Evolutionary conservation across 2,329 filamentous ascomycete species (phyloP).

Genomic region (Calonectria pteridis): DNA sequence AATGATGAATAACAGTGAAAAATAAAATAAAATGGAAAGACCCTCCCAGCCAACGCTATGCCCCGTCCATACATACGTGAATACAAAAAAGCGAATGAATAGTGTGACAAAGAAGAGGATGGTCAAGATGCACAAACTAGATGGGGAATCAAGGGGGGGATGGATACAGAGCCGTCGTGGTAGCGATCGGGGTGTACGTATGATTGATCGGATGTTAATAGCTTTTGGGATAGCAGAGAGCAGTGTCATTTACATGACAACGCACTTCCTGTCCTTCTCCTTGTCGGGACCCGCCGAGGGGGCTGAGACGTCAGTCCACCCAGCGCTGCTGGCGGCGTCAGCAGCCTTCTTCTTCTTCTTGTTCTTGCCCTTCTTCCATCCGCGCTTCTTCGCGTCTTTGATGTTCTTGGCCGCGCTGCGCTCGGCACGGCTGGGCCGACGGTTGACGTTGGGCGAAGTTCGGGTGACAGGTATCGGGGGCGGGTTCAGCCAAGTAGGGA

Average conservation of each 20-base stretch:
- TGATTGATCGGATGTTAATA: conserved; percentile 29
- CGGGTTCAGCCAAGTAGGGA: conserved; percentile 52
- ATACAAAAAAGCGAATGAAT: conserved; percentile 29
- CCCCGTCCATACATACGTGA: conserved; percentile 27
- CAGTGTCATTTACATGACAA: conserved; percentile 60
- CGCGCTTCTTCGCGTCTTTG: conserved; percentile 68
- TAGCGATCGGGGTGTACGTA: conserved; percentile 35
- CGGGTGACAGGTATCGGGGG: conserved; percentile 51
- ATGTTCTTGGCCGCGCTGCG: conserved; percentile 73
- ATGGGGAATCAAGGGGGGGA: conserved; percentile 2
- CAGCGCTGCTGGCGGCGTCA: conserved; percentile 59
- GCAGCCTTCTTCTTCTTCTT: conserved; percentile 52
- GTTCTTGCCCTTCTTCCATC: conserved; percentile 63
- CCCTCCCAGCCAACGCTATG: conserved; percentile 27
- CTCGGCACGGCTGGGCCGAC: conserved; percentile 68
- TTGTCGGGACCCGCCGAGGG: conserved; percentile 48
- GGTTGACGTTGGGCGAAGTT: conserved; percentile 57
- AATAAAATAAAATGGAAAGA: not conserved
- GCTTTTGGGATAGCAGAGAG: conserved; percentile 13
- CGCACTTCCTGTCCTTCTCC: conserved; percentile 64
- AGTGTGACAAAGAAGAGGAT: conserved; percentile 28
- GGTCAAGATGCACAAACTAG: conserved; percentile 21
- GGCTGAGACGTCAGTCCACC: conserved; percentile 66
- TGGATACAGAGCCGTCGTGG: conserved; percentile 20
- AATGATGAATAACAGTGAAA: conserved; percentile 10